phyloP scores from a whole-genome alignment of 2,329 filamentous ascomycete genomes.

The Fusarium newnesense region DNA sequence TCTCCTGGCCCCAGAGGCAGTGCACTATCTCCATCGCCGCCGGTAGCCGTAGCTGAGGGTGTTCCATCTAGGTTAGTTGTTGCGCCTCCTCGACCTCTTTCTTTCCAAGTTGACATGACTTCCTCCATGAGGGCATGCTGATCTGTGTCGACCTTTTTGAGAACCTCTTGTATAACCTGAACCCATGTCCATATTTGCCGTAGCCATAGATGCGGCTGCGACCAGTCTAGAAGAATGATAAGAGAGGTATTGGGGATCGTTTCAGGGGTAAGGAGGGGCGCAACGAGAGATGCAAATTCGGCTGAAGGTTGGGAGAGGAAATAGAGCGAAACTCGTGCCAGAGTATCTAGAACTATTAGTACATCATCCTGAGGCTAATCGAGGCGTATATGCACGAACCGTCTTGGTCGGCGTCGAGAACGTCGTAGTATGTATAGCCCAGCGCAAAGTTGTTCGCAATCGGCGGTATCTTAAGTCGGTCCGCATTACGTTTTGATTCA shows the following conservation, averaged over 20 bases:
- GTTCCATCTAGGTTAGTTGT: constrained; percentile 72
- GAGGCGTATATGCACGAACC: constrained; percentile 60
- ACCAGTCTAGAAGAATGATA: constrained; percentile 95
- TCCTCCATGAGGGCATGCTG: constrained; percentile 89
- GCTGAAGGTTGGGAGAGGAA: constrained; percentile 86
- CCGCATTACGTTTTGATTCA: constrained; percentile 63
- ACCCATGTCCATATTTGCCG: constrained; percentile 91
- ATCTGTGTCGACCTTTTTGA: constrained; percentile 77
- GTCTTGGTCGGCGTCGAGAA: constrained; percentile 93
- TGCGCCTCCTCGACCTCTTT: constrained; percentile 74
- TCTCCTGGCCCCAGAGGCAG: constrained; percentile 88
- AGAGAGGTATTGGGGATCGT: constrained; percentile 88
- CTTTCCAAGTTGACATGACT: constrained; percentile 81
- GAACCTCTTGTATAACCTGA: constrained; percentile 79
- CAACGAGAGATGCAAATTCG: constrained; percentile 83
- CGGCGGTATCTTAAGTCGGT: constrained; percentile 74
- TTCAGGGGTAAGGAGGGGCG: constrained; percentile 84
- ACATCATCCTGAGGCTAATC: not conserved
- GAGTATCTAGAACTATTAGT: constrained; percentile 72
- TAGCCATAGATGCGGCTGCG: constrained; percentile 92
- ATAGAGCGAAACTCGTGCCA: constrained; percentile 90
- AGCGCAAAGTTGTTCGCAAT: constrained; percentile 92
- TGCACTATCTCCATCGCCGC: constrained; percentile 71
- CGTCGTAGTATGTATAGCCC: constrained; percentile 95
- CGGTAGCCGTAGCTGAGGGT: constrained; percentile 61